Evolutionary conservation across 768 basidiomycete genomes (phyloP).

Genomic region (Rhodocollybia butyracea): DNA sequence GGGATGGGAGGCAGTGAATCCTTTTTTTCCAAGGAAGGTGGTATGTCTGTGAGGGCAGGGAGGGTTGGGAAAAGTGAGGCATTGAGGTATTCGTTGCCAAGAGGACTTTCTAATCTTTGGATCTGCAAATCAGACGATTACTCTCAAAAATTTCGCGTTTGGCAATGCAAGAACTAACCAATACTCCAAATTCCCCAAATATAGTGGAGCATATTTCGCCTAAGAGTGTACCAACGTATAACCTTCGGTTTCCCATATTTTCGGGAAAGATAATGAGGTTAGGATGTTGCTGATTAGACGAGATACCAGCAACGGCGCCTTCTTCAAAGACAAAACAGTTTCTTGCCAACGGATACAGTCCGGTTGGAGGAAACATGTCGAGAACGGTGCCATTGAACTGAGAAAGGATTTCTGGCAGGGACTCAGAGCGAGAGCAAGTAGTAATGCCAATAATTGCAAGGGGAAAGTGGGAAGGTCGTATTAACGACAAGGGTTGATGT

Average conservation of each 20-base stretch:
- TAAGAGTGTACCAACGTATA: conserved; percentile 85
- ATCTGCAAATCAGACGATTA: conserved; percentile 42
- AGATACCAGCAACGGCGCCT: conserved; percentile 51
- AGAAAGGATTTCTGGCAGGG: conserved; percentile 49
- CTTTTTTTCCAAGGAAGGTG: conserved; percentile 50
- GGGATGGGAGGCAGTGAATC: conserved; percentile 45
- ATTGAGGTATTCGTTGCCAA: conserved; percentile 85
- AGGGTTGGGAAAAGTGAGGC: conserved; percentile 60
- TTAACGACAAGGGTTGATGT: conserved; percentile 64
- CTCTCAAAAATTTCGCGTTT: conserved; percentile 2
- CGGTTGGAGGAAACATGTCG: conserved; percentile 64
- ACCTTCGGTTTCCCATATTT: conserved; percentile 82
- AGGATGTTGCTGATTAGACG: conserved; percentile 51
- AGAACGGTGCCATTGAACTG: conserved; percentile 66
- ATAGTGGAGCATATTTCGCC: conserved; percentile 89
- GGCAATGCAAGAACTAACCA: conserved; percentile 51
- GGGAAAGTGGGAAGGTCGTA: conserved; percentile 80
- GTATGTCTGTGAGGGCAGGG: conserved; percentile 59
- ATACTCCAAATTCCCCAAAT: conserved; percentile 76
- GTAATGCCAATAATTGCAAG: conserved; percentile 89
- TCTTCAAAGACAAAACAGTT: conserved; percentile 88
- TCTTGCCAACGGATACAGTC: conserved; percentile 73
- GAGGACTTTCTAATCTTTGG: conserved; percentile 73
- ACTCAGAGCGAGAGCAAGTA: conserved; percentile 55
- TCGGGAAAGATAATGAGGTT: conserved; percentile 79